These are phyloP conservation scores for Lecanicillium sp. DNA, from an alignment of 2,329 filamentous ascomycete species.

Conservation along the genomic window DNA sequence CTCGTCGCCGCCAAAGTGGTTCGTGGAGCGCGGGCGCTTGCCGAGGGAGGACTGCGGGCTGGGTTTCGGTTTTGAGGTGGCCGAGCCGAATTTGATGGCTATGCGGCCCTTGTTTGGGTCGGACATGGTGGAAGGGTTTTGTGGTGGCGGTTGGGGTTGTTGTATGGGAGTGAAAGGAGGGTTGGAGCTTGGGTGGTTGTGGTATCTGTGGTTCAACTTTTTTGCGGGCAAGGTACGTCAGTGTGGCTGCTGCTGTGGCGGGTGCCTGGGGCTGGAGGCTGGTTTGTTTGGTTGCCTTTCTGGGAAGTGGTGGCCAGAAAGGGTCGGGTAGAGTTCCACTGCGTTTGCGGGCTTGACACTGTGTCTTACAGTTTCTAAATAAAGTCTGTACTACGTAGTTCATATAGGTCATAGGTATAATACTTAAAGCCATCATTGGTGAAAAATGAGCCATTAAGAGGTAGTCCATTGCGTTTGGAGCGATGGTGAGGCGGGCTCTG, in stretches of 20 bases:
- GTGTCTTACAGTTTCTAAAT: too few relatives aligned
- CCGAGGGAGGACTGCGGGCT: constrained; percentile 36
- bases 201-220: too few relatives aligned
- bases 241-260: not conserved
- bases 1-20: constrained; percentile 28
- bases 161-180: constrained; percentile 2
- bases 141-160: constrained; percentile 2
- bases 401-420: too few relatives aligned
- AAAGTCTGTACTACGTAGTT: too few relatives aligned
- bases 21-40: constrained; percentile 34
- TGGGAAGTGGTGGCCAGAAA: not conserved
- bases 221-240: not conserved
- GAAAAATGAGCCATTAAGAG: too few relatives aligned
- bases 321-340: not conserved
- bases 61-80: constrained; percentile 20
- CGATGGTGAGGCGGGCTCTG: too few relatives aligned
- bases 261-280: constrained; percentile 2
- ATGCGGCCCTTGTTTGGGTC: constrained; percentile 31
- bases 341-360: too few relatives aligned
- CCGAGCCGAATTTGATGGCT: constrained; percentile 39
- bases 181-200: too few relatives aligned
- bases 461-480: too few relatives aligned
- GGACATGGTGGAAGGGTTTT: constrained; percentile 25
- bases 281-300: not conserved
- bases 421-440: too few relatives aligned